Percentiles rank a stretch among this genome's conserved stretches.
These are phyloP conservation scores for Pseudogymnoascus sp. DNA, from an alignment of 2,329 filamentous ascomycete genomes.

Conservation along the genomic window DNA sequence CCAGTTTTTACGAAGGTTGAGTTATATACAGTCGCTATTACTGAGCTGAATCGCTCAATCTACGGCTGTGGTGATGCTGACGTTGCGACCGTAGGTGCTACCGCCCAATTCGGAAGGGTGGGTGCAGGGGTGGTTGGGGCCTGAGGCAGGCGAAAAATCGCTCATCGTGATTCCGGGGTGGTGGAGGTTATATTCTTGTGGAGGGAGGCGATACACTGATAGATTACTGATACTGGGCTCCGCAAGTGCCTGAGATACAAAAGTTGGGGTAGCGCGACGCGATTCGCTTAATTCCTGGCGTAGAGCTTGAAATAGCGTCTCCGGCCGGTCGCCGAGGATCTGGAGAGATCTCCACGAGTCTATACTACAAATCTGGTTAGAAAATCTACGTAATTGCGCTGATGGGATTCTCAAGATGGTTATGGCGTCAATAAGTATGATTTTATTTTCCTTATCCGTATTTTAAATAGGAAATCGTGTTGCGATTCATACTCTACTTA, in stretches of 20 bases:
- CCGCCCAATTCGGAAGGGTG: not conserved
- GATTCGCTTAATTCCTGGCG: not conserved
- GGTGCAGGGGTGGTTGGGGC: not conserved
- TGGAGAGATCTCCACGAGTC: not conserved
- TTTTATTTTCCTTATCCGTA: no score
- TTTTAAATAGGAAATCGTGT: not conserved
- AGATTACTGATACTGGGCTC: not conserved
- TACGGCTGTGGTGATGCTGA: not conserved
- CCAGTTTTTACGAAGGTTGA: not conserved
- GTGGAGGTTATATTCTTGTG: not conserved
- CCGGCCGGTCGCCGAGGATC: not conserved
- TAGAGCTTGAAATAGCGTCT: not conserved
- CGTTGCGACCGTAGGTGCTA: not conserved
- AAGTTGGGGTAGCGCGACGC: conserved; percentile 1
- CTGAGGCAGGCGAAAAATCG: not conserved
- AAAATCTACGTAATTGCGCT: not conserved
- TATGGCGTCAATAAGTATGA: not conserved
- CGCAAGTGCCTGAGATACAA: not conserved
- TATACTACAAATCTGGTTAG: not conserved
- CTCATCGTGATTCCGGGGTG: not conserved
- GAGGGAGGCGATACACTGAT: not conserved
- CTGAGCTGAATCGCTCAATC: not conserved
- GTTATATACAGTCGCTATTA: not conserved
- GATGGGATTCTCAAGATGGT: not conserved
- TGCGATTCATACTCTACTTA: not conserved